Conservation (phyloP, 208 protist species). For the Crithidia brevicula region DNA sequence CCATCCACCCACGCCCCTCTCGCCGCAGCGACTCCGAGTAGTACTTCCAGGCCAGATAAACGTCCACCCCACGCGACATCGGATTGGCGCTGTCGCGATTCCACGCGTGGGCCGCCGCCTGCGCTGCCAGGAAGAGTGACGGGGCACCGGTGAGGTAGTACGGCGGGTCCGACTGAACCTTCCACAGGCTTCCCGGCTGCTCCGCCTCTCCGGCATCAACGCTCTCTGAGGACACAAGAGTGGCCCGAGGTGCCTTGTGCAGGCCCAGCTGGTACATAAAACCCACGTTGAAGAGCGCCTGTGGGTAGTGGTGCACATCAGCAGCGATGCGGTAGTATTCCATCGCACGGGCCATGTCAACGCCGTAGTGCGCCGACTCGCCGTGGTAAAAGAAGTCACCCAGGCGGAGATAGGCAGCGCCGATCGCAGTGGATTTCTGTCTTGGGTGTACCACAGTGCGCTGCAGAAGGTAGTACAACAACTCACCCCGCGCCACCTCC, state of each 20-base stretch:
- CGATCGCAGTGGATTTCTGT: slow-evolving; percentile 12
- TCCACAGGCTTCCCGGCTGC: slow-evolving; percentile 17
- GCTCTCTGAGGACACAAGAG: slow-evolving; percentile 5
- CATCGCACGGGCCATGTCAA: slow-evolving; percentile 51
- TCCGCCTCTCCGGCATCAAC: not conserved
- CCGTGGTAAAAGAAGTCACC: slow-evolving; percentile 81
- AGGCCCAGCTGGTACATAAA: slow-evolving; percentile 75
- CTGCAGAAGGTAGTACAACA: slow-evolving; percentile 56
- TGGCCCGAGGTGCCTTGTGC: slow-evolving; percentile 27
- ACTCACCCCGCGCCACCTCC: slow-evolving; percentile 44
- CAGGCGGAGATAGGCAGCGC: slow-evolving; percentile 56
- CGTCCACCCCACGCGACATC: slow-evolving; percentile 30
- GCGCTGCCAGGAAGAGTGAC: slow-evolving; percentile 9
- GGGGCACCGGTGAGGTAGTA: slow-evolving; percentile 19
- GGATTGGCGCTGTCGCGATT: slow-evolving; percentile 14
- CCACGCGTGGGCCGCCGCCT: slow-evolving; percentile 26
- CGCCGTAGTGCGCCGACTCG: slow-evolving; percentile 49
- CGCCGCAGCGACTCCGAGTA: slow-evolving; percentile 33
- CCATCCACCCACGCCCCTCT: slow-evolving; percentile 24
- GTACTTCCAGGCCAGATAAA: slow-evolving; percentile 36
- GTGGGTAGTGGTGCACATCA: slow-evolving; percentile 31
- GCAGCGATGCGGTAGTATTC: slow-evolving; percentile 64
- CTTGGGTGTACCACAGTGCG: slow-evolving; percentile 25
- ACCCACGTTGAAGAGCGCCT: slow-evolving; percentile 67
- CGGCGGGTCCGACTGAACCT: slow-evolving; percentile 24